Evolutionary conservation across 2,329 filamentous ascomycete genomes (phyloP).

Genomic region (Periconia digitata): DNA sequence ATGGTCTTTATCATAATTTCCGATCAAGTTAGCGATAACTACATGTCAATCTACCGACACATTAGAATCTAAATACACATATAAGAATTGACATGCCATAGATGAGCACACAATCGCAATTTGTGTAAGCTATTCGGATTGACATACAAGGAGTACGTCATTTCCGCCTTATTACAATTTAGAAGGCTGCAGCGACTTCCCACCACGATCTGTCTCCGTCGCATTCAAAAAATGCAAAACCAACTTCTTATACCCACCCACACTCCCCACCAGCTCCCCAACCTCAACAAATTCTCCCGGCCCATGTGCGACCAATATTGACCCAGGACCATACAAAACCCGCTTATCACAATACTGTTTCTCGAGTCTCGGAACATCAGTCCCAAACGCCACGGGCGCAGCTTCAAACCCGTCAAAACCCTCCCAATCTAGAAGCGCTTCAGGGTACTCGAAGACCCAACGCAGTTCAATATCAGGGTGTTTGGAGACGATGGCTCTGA

Average conservation of each 20-base stretch:
- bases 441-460: not conserved
- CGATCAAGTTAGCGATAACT: too few relatives aligned
- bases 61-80: too few relatives aligned
- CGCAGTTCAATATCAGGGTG: not conserved
- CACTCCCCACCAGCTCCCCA: not conserved
- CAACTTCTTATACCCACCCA: not conserved
- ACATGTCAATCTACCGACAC: too few relatives aligned
- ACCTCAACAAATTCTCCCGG: not conserved
- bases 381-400: not conserved
- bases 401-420: not conserved
- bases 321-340: not conserved
- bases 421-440: not conserved
- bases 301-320: not conserved
- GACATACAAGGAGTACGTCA: too few relatives aligned
- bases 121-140: too few relatives aligned
- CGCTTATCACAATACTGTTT: not conserved
- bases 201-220: too few relatives aligned
- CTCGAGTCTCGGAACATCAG: not conserved
- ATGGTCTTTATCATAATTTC: constrained; percentile 4
- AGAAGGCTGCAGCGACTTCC: too few relatives aligned
- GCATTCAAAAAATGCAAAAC: not conserved
- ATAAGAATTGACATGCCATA: too few relatives aligned
- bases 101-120: too few relatives aligned
- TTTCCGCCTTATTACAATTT: too few relatives aligned
- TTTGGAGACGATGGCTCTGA: not conserved